Conservation (phyloP, 768 basidiomycete species). For the Strobilomyces echinocephalus region DNA sequence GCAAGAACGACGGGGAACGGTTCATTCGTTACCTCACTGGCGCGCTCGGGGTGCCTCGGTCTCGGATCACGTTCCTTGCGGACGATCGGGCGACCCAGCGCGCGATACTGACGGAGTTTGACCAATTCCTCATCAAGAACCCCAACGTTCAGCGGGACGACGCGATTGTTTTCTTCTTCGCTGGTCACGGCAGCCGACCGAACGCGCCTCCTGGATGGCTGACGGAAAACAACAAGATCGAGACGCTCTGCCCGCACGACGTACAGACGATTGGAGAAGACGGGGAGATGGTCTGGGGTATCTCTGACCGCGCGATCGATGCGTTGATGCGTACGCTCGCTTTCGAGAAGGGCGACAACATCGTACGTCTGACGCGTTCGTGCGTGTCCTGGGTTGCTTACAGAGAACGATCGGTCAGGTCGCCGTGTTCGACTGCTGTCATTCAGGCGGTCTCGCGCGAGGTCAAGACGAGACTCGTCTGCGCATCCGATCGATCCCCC, state of each 20-base stretch:
- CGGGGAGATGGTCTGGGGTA: conserved; percentile 6
- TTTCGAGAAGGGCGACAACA: conserved; percentile 15
- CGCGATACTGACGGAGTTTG: conserved; percentile 5
- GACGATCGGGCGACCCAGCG: conserved; percentile 11
- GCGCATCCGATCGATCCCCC: conserved; percentile 6
- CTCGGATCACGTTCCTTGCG: conserved; percentile 13
- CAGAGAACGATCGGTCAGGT: not conserved
- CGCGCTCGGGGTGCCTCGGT: conserved; percentile 11
- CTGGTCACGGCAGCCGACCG: conserved; percentile 12
- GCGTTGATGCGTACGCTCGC: conserved; percentile 14
- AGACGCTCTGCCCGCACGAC: conserved; percentile 15
- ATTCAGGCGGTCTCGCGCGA: conserved; percentile 18
- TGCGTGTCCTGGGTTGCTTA: not conserved
- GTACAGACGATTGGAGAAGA: conserved; percentile 1
- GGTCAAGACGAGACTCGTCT: not conserved
- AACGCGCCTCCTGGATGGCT: conserved; percentile 18
- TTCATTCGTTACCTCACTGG: conserved; percentile 9
- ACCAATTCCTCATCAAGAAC: conserved; percentile 10
- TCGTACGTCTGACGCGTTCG: conserved; percentile 3
- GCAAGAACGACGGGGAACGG: conserved; percentile 16
- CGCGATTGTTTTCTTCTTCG: conserved; percentile 17
- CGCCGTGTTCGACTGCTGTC: conserved; percentile 18
- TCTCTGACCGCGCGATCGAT: conserved; percentile 15
- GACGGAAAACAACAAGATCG: conserved; percentile 10
- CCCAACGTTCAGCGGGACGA: conserved; percentile 9